These are phyloP conservation scores for Blastomyces percursus DNA, from an alignment of 2,329 filamentous ascomycete genomes.

Conservation along the genomic window DNA sequence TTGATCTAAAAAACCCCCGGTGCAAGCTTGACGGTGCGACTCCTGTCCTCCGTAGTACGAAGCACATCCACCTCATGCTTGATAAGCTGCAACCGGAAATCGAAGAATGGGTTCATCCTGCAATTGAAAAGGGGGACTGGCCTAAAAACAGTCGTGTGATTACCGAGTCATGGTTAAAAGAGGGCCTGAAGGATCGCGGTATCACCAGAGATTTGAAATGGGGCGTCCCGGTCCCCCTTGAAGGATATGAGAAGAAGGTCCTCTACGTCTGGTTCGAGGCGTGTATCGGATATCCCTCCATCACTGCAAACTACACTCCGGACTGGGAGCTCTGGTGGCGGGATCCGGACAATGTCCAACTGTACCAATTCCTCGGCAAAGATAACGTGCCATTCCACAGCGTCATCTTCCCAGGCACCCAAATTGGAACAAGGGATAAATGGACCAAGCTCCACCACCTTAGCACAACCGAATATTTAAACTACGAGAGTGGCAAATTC, in stretches of 20 bases:
- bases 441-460: slow-evolving; percentile 78
- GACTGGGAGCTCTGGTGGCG: slow-evolving; percentile 86
- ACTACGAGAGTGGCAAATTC: slow-evolving; percentile 74
- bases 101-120: slow-evolving; percentile 63
- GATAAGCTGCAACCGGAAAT: slow-evolving; percentile 72
- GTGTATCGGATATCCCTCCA: slow-evolving; percentile 76
- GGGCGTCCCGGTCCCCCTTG: slow-evolving; percentile 50
- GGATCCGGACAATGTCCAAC: slow-evolving; percentile 64
- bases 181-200: slow-evolving; percentile 65
- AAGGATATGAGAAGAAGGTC: slow-evolving; percentile 56
- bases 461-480: slow-evolving; percentile 71
- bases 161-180: slow-evolving; percentile 44
- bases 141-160: slow-evolving; percentile 36
- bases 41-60: slow-evolving; percentile 70
- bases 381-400: slow-evolving; percentile 70
- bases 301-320: slow-evolving; percentile 69
- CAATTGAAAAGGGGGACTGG: slow-evolving; percentile 56
- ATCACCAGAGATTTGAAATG: slow-evolving; percentile 81
- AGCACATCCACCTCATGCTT: slow-evolving; percentile 79
- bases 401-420: slow-evolving; percentile 71
- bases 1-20: slow-evolving; percentile 68
- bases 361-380: slow-evolving; percentile 87
- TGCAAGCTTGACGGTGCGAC: slow-evolving; percentile 85
- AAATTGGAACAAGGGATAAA: slow-evolving; percentile 66
- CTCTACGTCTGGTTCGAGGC: slow-evolving; percentile 81